A percentile compares a stretch with the other conserved stretches of the same genome.
Evolutionary conservation across 78 protist genomes (phyloP).

Genomic region (Speleostelium caveatum): DNA sequence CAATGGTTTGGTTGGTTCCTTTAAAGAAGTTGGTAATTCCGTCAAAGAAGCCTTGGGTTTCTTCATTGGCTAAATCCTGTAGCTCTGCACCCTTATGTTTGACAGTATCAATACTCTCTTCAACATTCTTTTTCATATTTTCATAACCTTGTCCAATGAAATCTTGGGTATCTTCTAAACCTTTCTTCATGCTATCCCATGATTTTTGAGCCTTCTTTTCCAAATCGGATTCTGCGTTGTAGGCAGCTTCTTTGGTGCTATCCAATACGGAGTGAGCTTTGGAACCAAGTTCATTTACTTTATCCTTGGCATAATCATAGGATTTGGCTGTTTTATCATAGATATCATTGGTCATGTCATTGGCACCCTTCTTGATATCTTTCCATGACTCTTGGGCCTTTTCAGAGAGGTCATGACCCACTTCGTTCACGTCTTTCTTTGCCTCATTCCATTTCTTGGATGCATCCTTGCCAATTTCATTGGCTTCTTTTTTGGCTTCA

Average conservation of each 20-base stretch:
- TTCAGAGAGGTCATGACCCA: neutral
- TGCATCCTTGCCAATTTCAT: slow-evolving; percentile 1
- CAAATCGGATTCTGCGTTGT: neutral
- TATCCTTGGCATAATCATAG: no score
- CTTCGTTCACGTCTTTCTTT: neutral
- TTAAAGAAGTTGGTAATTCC: slow-evolving; percentile 24
- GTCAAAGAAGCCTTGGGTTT: neutral
- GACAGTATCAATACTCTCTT: neutral
- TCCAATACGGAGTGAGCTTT: no score
- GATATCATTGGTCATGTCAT: slow-evolving; percentile 9
- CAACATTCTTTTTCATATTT: neutral
- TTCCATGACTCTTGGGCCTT: no score
- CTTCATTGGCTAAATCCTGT: neutral
- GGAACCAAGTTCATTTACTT: no score
- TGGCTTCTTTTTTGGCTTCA: neutral
- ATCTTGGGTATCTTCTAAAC: slow-evolving; percentile 2
- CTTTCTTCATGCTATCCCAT: slow-evolving; percentile 10
- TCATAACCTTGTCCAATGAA: neutral
- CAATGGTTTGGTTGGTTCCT: slow-evolving; percentile 1
- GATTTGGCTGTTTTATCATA: no score
- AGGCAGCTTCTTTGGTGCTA: neutral
- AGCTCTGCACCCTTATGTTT: neutral
- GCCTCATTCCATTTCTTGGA: neutral
- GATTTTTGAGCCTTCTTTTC: neutral
- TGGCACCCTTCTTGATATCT: neutral